Evolutionary conservation across 164 flowering plant species (phyloP).

Genomic region (Nymphaea thermarum): DNA sequence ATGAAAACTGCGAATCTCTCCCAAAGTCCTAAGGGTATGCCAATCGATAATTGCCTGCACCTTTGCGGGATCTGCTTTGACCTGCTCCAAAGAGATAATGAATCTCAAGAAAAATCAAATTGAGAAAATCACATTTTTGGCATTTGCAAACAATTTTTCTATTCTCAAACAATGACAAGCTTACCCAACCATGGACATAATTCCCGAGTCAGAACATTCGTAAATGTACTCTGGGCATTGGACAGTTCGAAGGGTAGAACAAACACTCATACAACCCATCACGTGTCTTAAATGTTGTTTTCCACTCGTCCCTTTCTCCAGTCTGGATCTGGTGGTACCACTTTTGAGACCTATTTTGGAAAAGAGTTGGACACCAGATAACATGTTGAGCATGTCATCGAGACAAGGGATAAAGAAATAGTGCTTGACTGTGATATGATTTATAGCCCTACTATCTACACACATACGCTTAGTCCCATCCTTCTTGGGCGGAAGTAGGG

Average conservation of each 20-base stretch:
- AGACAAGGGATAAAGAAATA: neutral
- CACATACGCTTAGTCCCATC: neutral
- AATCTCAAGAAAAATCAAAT: constrained; percentile 1
- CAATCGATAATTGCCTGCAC: neutral
- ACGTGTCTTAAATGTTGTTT: neutral
- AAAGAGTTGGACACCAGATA: neutral
- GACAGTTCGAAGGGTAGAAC: constrained; percentile 1
- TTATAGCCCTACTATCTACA: neutral
- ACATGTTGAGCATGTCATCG: neutral
- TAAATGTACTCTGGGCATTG: constrained; percentile 2
- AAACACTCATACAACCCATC: neutral
- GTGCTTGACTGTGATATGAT: neutral
- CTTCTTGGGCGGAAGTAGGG: neutral
- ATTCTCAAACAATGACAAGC: neutral
- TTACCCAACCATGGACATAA: neutral
- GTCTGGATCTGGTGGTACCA: neutral
- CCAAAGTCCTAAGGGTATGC: neutral
- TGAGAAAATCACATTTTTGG: neutral
- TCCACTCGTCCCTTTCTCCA: neutral
- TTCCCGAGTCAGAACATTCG: neutral
- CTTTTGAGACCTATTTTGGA: neutral
- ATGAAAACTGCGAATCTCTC: neutral
- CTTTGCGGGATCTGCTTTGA: neutral
- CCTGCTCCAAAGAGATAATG: neutral
- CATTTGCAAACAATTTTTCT: neutral